phyloP scores from a whole-genome alignment of 495 filamentous ascomycete species.

The Penicillium cosmopolitanum region DNA sequence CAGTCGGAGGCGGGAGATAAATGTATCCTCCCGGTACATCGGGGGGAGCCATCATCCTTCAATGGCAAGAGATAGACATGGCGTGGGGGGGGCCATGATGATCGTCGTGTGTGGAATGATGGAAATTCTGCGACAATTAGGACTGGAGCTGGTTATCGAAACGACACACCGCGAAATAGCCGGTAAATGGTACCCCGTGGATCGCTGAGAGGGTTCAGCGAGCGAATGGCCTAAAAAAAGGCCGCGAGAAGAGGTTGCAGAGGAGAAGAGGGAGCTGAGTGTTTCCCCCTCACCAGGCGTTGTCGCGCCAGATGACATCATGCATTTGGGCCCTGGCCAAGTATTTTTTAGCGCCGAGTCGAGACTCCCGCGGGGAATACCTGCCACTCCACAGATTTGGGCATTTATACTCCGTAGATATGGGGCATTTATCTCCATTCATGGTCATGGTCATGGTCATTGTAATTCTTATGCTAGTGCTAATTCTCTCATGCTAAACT shows the following conservation, averaged over 20 bases:
- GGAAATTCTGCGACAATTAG: neutral
- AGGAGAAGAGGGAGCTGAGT: slow-evolving; percentile 8
- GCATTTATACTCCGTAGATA: no score
- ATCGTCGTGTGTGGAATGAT: neutral
- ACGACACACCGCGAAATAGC: slow-evolving; percentile 1
- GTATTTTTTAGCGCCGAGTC: slow-evolving; percentile 24
- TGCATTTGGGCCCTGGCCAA: slow-evolving; percentile 19
- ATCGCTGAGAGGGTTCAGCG: slow-evolving; percentile 13
- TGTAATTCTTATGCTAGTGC: no score
- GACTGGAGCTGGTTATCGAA: neutral
- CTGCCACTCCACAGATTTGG: no score
- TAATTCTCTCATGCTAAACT: no score
- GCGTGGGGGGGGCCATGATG: slow-evolving; percentile 34
- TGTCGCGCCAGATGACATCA: slow-evolving; percentile 23
- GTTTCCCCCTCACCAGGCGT: slow-evolving; percentile 15
- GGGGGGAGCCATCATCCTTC: slow-evolving; percentile 90
- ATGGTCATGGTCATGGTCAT: no score
- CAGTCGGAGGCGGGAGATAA: slow-evolving; percentile 77
- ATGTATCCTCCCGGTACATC: slow-evolving; percentile 89
- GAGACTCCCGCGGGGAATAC: slow-evolving; percentile 2
- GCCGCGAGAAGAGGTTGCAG: slow-evolving; percentile 7
- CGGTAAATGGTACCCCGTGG: slow-evolving; percentile 8
- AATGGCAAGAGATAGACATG: slow-evolving; percentile 85
- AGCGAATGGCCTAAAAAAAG: slow-evolving; percentile 21
- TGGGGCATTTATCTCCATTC: no score